A percentile compares a stretch with the other conserved stretches of the same genome.
Conservation (phyloP, 331 rosid species). For the Saraca asoca region DNA sequence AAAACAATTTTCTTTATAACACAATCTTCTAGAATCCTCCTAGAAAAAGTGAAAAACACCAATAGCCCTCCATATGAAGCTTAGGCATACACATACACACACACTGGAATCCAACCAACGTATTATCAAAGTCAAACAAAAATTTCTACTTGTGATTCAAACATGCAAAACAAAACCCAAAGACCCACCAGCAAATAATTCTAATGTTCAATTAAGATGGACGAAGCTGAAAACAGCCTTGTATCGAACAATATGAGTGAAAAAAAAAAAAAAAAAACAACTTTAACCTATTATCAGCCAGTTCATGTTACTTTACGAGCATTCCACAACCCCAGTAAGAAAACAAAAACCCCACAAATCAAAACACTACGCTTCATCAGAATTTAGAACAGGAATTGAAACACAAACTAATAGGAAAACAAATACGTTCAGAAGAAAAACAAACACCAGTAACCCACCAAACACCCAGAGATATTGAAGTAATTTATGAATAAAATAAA, state of each 20-base stretch:
- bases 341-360: neutral
- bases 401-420: too few relatives aligned
- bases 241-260: neutral
- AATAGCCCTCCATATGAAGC: constrained; percentile 14
- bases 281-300: constrained; percentile 27
- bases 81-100: neutral
- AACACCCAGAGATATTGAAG: neutral
- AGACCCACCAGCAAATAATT: neutral
- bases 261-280: constrained; percentile 19
- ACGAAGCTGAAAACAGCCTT: constrained; percentile 3
- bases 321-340: constrained; percentile 22
- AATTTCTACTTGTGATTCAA: neutral
- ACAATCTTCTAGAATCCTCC: neutral
- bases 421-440: too few relatives aligned
- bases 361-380: neutral
- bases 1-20: neutral
- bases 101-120: constrained; percentile 23
- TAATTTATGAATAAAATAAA: neutral
- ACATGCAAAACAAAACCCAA: constrained; percentile 28
- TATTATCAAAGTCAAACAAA: constrained; percentile 12
- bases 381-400: neutral
- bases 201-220: constrained; percentile 9
- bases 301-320: constrained; percentile 5
- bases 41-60: neutral
- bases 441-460: neutral